phyloP scores from a whole-genome alignment of 106 monocot species.

The Dendrobium officinale region DNA sequence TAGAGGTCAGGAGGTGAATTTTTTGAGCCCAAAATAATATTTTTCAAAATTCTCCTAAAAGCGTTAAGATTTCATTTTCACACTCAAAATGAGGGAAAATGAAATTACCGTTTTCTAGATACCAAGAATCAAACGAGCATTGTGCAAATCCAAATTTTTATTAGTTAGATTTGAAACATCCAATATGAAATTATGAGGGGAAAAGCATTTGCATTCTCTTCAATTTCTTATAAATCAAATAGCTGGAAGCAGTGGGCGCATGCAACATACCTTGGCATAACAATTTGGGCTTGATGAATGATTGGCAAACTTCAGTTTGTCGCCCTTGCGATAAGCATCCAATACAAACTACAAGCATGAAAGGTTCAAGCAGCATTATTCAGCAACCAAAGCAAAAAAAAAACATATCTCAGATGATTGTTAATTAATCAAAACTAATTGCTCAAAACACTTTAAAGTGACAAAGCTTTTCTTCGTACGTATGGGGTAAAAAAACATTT shows the following conservation, averaged over 20 bases:
- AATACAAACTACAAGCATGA: conserved; percentile 65
- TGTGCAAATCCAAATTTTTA: too few relatives aligned
- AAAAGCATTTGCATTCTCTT: too few relatives aligned
- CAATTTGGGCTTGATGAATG: conserved; percentile 94
- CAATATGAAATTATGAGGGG: too few relatives aligned
- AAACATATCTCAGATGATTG: neutral
- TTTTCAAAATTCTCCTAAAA: too few relatives aligned
- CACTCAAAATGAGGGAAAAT: too few relatives aligned
- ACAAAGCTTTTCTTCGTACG: neutral
- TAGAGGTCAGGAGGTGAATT: too few relatives aligned
- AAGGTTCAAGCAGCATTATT: neutral
- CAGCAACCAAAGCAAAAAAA: neutral
- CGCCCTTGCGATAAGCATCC: conserved; percentile 98
- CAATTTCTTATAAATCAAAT: too few relatives aligned
- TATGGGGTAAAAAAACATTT: neutral
- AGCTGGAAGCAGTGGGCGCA: neutral
- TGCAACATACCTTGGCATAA: conserved; percentile 78
- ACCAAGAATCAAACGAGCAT: too few relatives aligned
- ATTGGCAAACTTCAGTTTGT: conserved; percentile 96
- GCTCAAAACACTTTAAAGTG: neutral
- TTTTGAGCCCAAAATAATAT: too few relatives aligned
- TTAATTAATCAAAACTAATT: neutral
- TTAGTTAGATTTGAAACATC: too few relatives aligned
- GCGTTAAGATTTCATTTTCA: too few relatives aligned
- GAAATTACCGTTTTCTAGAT: too few relatives aligned